Evolutionary conservation across 768 basidiomycete genomes (phyloP).

Genomic region (Russula sp.): DNA sequence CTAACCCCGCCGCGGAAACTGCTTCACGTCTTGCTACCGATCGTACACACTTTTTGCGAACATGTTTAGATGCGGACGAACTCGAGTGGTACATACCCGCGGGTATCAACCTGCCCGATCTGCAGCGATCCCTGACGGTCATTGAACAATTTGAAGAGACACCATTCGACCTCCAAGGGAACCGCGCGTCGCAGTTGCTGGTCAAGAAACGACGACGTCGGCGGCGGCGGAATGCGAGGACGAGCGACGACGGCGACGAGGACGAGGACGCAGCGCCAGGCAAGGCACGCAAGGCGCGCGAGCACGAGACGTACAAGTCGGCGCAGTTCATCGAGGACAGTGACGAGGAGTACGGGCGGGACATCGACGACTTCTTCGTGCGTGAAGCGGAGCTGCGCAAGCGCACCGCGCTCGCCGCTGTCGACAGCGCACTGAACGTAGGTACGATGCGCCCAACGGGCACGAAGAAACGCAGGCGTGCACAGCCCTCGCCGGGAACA

Average conservation of each 20-base stretch:
- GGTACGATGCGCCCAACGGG: slow-evolving; percentile 45
- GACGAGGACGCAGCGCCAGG: slow-evolving; percentile 34
- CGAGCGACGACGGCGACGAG: slow-evolving; percentile 37
- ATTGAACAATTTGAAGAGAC: slow-evolving; percentile 78
- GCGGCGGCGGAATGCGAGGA: slow-evolving; percentile 44
- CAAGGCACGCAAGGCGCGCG: slow-evolving; percentile 51
- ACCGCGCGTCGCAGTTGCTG: slow-evolving; percentile 66
- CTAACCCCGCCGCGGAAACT: slow-evolving; percentile 10
- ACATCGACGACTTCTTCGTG: slow-evolving; percentile 78
- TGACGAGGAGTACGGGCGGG: slow-evolving; percentile 67
- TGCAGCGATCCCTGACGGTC: slow-evolving; percentile 64
- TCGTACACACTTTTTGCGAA: neutral
- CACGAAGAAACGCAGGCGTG: slow-evolving; percentile 52
- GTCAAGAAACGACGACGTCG: slow-evolving; percentile 48
- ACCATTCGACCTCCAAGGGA: slow-evolving; percentile 77
- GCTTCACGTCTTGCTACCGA: slow-evolving; percentile 7
- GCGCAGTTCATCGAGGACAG: slow-evolving; percentile 91
- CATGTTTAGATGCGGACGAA: slow-evolving; percentile 52
- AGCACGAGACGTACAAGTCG: slow-evolving; percentile 74
- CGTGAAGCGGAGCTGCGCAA: slow-evolving; percentile 61
- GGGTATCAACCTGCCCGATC: slow-evolving; percentile 54
- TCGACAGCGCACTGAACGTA: slow-evolving; percentile 37
- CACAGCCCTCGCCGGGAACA: slow-evolving; percentile 39
- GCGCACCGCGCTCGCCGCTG: slow-evolving; percentile 38
- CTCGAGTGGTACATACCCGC: slow-evolving; percentile 84